Conservation (phyloP, 768 basidiomycete genomes). For the Suillus bovinus region DNA sequence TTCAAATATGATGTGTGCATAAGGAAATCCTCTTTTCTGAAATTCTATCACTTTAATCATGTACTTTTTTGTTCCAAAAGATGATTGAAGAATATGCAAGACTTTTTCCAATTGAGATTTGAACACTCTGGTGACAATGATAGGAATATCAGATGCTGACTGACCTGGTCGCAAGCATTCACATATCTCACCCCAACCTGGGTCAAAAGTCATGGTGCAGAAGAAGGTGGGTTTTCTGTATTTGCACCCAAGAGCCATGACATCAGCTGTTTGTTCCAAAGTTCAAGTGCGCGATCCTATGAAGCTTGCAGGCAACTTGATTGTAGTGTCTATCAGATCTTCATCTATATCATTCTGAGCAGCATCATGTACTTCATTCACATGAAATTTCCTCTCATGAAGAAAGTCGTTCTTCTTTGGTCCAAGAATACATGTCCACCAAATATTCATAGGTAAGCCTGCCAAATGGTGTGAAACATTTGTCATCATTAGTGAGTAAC, state of each 20-base stretch:
- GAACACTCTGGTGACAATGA: conserved; percentile 39
- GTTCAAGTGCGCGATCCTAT: conserved; percentile 37
- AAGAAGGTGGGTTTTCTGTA: conserved; percentile 36
- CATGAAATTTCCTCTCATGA: conserved; percentile 36
- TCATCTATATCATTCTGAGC: conserved; percentile 26
- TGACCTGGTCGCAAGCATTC: conserved; percentile 35
- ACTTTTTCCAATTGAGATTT: conserved; percentile 30
- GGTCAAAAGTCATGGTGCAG: conserved; percentile 43
- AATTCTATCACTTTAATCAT: conserved; percentile 40
- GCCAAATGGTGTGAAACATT: conserved; percentile 35
- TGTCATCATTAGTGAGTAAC: conserved; percentile 27
- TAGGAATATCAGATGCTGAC: conserved; percentile 33
- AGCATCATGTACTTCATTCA: conserved; percentile 14
- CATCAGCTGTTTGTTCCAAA: conserved; percentile 40
- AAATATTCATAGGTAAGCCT: conserved; percentile 35
- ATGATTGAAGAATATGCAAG: conserved; percentile 19
- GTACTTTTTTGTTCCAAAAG: conserved; percentile 34
- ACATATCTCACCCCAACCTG: conserved; percentile 40
- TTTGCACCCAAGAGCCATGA: conserved; percentile 33
- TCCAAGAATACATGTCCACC: conserved; percentile 40
- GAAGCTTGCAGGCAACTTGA: conserved; percentile 39
- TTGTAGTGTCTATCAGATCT: conserved; percentile 5
- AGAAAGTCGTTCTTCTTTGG: conserved; percentile 32
- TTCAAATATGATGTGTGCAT: conserved; percentile 28
- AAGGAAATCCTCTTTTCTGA: conserved; percentile 32